Base-by-base conservation (phyloP, 495 filamentous ascomycete genomes). In the Neurospora sp. region DNA sequence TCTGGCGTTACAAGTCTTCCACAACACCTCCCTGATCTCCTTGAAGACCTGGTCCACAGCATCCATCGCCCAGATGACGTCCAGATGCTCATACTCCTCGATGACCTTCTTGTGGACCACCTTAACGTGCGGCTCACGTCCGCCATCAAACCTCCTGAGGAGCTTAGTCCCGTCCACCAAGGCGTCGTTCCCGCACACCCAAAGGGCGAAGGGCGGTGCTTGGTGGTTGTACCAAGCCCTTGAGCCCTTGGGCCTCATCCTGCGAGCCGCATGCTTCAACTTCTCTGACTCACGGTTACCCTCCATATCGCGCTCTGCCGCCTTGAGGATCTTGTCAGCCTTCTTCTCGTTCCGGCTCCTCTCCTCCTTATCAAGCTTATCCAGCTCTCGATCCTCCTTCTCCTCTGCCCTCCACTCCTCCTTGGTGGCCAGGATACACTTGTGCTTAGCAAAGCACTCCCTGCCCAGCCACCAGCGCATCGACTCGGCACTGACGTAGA, bases 381-480 rank as follows among this genome's bases (percentile, higher is more conserved):
- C 75, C n/a, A 42, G 72, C 39, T 77, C 82, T 39, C 82, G 80
- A 72, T 92, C 89, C 71, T 92, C 89, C 38, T 86, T 84, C 71
- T 91, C 89, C 75, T 95, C 92, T 7, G 84, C 81, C 69, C 81
- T 82, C 74, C 86, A 85, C 73, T 93, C 89, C 73, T 94, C 91
- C 39, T 87, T 85, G 4, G 94, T 95, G 6, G 92, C 86, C 11
- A 98, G 85, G 70, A 98, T 97, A 80, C 96, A 98, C 80, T 92
- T 92, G 74, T 98, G 94, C 74, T 86, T 92, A 0, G 96, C 93
- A 79, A 98, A 98, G 75, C 94, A 93, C 77, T 96, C 93, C 2
- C 91, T 83, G 0, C 96, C 96, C 1, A 98, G 86, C 95, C 95
- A 98, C 96, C 95, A 98, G 0, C 93, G 87, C 92, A 98, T 97